These are phyloP conservation scores for Aspergillus tanneri DNA, from an alignment of 2,329 filamentous ascomycete genomes.

Conservation along the genomic window DNA sequence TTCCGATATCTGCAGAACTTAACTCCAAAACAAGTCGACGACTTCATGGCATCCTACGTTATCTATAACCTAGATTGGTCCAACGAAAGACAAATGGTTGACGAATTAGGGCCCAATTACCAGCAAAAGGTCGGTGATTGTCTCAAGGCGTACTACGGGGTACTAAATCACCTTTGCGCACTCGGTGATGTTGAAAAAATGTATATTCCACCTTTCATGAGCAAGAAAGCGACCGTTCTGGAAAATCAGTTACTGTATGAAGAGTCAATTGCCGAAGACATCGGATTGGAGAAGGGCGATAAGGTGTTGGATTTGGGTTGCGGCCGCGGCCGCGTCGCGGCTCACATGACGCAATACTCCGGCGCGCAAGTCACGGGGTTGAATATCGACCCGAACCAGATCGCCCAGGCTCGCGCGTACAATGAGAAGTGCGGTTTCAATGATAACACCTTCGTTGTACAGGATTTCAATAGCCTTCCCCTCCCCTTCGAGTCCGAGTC, in stretches of 20 bases:
- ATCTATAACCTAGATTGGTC: constrained; percentile 59
- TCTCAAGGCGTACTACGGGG: constrained; percentile 54
- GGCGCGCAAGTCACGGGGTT: constrained; percentile 52
- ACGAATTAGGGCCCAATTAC: constrained; percentile 51
- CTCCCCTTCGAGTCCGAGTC: constrained; percentile 51
- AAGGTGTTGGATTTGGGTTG: constrained; percentile 55
- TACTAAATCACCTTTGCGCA: constrained; percentile 56
- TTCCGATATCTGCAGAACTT: constrained; percentile 53
- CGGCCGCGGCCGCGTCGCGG: constrained; percentile 54
- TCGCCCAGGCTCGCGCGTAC: constrained; percentile 49
- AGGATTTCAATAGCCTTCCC: constrained; percentile 54
- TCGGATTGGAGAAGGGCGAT: constrained; percentile 48
- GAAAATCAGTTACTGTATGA: constrained; percentile 57
- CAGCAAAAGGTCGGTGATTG: constrained; percentile 53
- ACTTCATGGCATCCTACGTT: constrained; percentile 58
- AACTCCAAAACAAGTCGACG: constrained; percentile 53
- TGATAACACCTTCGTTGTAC: constrained; percentile 49
- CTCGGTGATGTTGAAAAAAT: constrained; percentile 59
- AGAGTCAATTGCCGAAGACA: constrained; percentile 50
- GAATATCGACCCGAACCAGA: constrained; percentile 56
- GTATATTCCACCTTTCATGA: constrained; percentile 58
- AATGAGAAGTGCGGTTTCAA: constrained; percentile 46
- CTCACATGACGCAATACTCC: constrained; percentile 53
- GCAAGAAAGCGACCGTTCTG: constrained; percentile 49
- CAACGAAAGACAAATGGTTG: constrained; percentile 51